Evolutionary conservation across 2,329 filamentous ascomycete genomes (phyloP), one percentile per base, ranked within the genome.

Genomic region (Nemania sp.): DNA sequence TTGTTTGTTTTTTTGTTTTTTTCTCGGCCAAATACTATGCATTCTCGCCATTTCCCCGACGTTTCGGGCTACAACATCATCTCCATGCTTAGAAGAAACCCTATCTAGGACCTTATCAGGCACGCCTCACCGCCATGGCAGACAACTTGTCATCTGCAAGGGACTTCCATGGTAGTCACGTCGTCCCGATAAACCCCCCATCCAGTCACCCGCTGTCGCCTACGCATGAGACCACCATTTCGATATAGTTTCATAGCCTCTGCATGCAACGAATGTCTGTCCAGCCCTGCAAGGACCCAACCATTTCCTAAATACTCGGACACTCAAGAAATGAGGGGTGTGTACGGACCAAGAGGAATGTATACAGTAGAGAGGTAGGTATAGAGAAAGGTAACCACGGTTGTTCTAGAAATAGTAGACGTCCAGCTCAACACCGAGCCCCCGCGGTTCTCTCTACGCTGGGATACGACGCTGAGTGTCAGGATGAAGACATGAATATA

Each of bases 201-300:
- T 5, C 62, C 41, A 43, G 18, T 29, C 29, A 24, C 49, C 49
- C 24, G 24, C 49, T 10, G 11, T 52, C 13, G 49, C 22, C 24
- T 52, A 27, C 24, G 15, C 22, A 29, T 32, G 8, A 22, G 2
- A 54, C 18, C 29, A 54, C 52, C 52, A 22, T 15, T 6, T 22
- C 52, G 52, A 20, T 35, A 26, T 29, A n/a, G 35, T 52, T 66
- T 53, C 41, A 51, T 18, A 22, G 29, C 32, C 43, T 54, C 52
- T 60, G 57, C 47, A 27, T 35, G 26, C 47, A 27, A 45, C n/a
- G n/a, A n/a, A n/a, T n/a, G n/a, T n/a, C n/a, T 27, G 18, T 22
- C 35, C 18, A 7, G 43, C 62, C 58, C 58, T 63, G 59, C 64
- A 67, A 38, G 38, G 22, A 54, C 27, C 38, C 59, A 59, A 54